Evolutionary conservation across 2,329 filamentous ascomycete species (phyloP).

Genomic region (Polychaeton citri): DNA sequence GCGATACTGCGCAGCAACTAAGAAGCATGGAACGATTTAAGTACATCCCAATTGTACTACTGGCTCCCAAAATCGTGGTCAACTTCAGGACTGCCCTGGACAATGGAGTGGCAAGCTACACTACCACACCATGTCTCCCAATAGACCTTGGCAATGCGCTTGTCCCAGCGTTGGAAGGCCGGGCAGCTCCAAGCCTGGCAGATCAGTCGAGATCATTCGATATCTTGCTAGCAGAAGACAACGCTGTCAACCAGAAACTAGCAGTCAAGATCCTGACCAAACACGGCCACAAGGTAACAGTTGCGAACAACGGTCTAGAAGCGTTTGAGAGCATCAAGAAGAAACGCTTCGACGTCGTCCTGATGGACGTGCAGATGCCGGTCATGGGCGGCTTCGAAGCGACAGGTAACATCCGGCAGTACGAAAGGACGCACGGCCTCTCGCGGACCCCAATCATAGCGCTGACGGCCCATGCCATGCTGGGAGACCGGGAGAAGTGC

Average conservation of each 20-base stretch:
- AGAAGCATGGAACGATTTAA: constrained; percentile 90
- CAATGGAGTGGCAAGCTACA: constrained; percentile 94
- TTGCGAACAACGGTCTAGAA: constrained; percentile 89
- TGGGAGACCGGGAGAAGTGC: constrained; percentile 94
- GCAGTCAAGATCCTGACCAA: constrained; percentile 96
- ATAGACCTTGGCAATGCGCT: constrained; percentile 94
- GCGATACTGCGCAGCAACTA: constrained; percentile 74
- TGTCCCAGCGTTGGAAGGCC: constrained; percentile 85
- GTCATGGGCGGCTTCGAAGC: constrained; percentile 98
- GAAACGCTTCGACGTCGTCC: constrained; percentile 86
- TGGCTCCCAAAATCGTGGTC: constrained; percentile 80
- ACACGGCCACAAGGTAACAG: constrained; percentile 83
- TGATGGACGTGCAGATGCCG: constrained; percentile 99
- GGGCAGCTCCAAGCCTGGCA: constrained; percentile 78
- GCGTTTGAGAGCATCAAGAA: constrained; percentile 85
- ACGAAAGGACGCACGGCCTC: constrained; percentile 67
- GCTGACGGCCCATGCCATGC: constrained; percentile 94
- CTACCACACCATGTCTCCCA: constrained; percentile 89
- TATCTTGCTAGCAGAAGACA: constrained; percentile 90
- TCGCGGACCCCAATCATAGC: constrained; percentile 90
- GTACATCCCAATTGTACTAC: constrained; percentile 87
- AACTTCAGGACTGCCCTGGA: constrained; percentile 88
- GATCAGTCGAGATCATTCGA: constrained; percentile 94
- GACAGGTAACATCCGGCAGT: constrained; percentile 90
- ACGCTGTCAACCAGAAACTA: constrained; percentile 89